Conservation (phyloP, 2,329 filamentous ascomycete genomes). For the Bipolaris gigantea region DNA sequence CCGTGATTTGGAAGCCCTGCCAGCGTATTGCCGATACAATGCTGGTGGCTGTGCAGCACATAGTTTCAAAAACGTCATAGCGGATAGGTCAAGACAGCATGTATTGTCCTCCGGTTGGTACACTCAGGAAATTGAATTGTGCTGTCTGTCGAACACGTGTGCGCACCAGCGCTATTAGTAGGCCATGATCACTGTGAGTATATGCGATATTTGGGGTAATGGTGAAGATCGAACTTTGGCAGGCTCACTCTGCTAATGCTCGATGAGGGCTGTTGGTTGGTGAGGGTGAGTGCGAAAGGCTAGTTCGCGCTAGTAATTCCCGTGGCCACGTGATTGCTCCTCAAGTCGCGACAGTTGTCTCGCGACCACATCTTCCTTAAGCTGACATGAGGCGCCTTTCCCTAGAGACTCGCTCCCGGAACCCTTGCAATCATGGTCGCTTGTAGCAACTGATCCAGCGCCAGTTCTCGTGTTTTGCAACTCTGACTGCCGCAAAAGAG, state of each 20-base stretch:
- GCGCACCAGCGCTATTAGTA: not conserved
- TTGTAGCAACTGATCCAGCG: not conserved
- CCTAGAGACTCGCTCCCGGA: not conserved
- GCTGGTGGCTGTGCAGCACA: not conserved
- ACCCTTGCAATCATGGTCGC: not conserved
- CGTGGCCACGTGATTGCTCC: slow-evolving; percentile 16
- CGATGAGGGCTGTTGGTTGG: not conserved
- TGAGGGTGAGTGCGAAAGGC: slow-evolving; percentile 6
- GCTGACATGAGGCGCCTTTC: not conserved
- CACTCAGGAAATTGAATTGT: not conserved
- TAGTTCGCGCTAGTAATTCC: slow-evolving; percentile 16
- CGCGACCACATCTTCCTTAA: slow-evolving; percentile 2
- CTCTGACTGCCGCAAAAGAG: slow-evolving; percentile 3
- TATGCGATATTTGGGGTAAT: not conserved
- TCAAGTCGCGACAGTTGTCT: not conserved
- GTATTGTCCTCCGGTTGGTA: not conserved
- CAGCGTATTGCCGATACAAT: not conserved
- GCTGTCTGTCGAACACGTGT: not conserved
- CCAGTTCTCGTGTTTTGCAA: not conserved
- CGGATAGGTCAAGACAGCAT: not conserved
- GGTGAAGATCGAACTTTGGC: not conserved
- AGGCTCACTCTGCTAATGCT: not conserved
- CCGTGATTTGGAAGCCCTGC: not conserved
- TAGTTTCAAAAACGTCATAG: slow-evolving; percentile 1
- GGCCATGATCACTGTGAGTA: not conserved